Evolutionary conservation across 306 rosid species (phyloP).

Genomic region (Cucumis sativus): DNA sequence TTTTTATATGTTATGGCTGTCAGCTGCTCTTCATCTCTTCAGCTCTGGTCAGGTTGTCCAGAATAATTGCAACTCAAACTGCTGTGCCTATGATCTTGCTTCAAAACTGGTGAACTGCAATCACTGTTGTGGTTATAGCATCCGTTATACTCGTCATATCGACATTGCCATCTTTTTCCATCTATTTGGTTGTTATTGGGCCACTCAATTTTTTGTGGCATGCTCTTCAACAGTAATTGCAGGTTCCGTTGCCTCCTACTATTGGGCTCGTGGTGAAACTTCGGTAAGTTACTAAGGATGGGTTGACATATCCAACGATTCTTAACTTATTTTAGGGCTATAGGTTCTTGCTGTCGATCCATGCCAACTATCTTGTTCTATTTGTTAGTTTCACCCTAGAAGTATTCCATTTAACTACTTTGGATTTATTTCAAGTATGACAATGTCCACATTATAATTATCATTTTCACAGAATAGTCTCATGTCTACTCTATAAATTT

Average conservation of each 20-base stretch:
- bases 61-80: slow-evolving; percentile 63
- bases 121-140: slow-evolving; percentile 73
- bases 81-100: slow-evolving; percentile 64
- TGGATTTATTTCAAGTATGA: neutral
- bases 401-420: neutral
- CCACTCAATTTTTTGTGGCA: slow-evolving; percentile 77
- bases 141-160: slow-evolving; percentile 67
- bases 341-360: neutral
- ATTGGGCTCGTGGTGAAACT: slow-evolving; percentile 81
- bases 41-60: slow-evolving; percentile 84
- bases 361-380: neutral
- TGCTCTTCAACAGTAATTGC: slow-evolving; percentile 86
- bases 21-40: slow-evolving; percentile 73
- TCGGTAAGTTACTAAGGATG: slow-evolving; percentile 47
- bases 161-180: slow-evolving; percentile 84
- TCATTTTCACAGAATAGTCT: neutral
- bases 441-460: neutral
- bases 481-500: neutral
- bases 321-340: neutral
- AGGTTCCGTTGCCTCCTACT: slow-evolving; percentile 89
- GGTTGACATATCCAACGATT: neutral
- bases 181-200: slow-evolving; percentile 93
- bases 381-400: neutral
- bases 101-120: slow-evolving; percentile 62
- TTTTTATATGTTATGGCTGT: slow-evolving; percentile 85